Base-by-base conservation (phyloP, 805 yeast species). In the Wickerhamomyces rabaulensis region DNA sequence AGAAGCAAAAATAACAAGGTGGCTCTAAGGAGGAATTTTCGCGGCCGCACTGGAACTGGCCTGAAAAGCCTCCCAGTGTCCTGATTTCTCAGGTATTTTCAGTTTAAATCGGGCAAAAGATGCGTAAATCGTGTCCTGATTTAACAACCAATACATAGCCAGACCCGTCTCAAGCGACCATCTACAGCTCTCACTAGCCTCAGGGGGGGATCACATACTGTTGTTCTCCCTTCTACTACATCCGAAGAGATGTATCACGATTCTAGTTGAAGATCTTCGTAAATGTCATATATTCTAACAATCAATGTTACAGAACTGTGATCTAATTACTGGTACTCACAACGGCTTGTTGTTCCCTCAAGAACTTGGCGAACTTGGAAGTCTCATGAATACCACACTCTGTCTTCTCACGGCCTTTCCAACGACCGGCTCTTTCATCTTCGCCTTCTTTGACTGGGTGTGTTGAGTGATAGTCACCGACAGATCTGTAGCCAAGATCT, bases 401-500 rank as follows among this genome's bases (percentile, higher is more conserved):
- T 0, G 96, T 89, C 70, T 92, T 92, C 10, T 80, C 75, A 62
- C 84, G 78, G 2, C 97, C 97, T 71, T 86, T 84, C 98, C 98
- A 92, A 60, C 98, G 78, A 1, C 98, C 98, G n/a, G 94, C 80
- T 53, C 98, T 78, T 65, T 92, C 98, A 61, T 92, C 97, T 62
- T 89, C 97, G 9, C 95, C 96, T 40, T 86, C 96, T 8, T 70
- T 75, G 10, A 88, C 95, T 2, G 98, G 97, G 26, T 68, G 80
- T 0, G 98, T 92, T 1, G 96, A 87, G 65, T 92, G 98, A 78
- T 91, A 92, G 65, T 92, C 98, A 1, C 98, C 98, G 15, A 92
- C 78, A 0, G 96, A 87, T 59, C 89, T 83, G 66, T 91, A 92
- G 0, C 97, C 97, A 46, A 81, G 69, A 64, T 90, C 92, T 33